Conservation (phyloP, 345 rosid genomes). For the Lumnitzera littorea region DNA sequence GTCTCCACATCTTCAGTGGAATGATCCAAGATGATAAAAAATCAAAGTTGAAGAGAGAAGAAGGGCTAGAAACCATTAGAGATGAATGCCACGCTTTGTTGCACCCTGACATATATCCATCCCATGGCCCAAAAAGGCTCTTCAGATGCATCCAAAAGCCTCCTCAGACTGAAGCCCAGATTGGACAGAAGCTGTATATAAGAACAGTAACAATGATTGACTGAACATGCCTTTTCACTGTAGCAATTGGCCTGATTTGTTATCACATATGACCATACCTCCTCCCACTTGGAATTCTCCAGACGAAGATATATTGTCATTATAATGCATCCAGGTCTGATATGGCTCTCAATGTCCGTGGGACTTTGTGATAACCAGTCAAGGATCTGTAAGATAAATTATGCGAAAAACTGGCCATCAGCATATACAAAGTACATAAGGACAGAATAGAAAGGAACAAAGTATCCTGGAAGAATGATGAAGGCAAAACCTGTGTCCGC, state of each 20-base stretch:
- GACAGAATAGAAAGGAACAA: no score
- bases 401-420: neutral
- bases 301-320: constrained; percentile 56
- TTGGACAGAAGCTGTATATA: constrained; percentile 38
- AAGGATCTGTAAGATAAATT: constrained; percentile 40
- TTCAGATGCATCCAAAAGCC: constrained; percentile 39
- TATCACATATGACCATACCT: constrained; percentile 28
- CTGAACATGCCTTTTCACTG: neutral
- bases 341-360: constrained; percentile 66
- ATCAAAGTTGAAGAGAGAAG: neutral
- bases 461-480: neutral
- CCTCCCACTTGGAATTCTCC: constrained; percentile 42
- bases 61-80: constrained; percentile 32
- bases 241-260: neutral
- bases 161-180: constrained; percentile 49
- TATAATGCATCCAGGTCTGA: constrained; percentile 67
- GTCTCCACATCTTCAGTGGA: neutral
- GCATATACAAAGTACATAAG: no score
- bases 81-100: constrained; percentile 42
- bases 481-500: constrained; percentile 40
- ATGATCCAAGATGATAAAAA: neutral
- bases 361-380: constrained; percentile 67
- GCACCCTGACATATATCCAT: constrained; percentile 56
- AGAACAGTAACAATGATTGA: constrained; percentile 8
- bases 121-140: constrained; percentile 61